phyloP scores from a whole-genome alignment of 2,329 filamentous ascomycete genomes.

The Colletotrichum horii region DNA sequence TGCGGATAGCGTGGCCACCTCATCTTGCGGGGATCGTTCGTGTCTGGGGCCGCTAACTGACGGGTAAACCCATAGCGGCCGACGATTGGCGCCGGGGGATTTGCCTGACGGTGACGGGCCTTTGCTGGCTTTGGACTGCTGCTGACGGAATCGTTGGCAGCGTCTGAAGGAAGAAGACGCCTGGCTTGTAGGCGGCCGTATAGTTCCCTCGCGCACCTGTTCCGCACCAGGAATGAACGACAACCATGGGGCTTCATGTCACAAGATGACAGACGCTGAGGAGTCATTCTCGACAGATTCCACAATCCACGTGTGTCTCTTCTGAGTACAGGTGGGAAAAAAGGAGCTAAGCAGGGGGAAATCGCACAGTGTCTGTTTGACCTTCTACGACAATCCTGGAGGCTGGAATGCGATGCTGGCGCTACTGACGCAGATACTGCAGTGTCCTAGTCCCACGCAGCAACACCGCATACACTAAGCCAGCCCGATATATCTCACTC shows the following conservation, averaged over 20 bases:
- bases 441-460: neutral
- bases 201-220: neutral
- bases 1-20: neutral
- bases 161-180: neutral
- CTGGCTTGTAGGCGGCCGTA: neutral
- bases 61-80: conserved; percentile 19
- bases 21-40: neutral
- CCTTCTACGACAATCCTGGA: neutral
- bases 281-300: neutral
- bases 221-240: neutral
- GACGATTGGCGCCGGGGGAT: conserved; percentile 6
- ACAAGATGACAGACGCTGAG: neutral
- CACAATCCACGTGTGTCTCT: neutral
- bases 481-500: neutral
- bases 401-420: neutral
- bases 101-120: neutral
- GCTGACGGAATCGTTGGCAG: neutral
- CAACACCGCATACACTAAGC: neutral
- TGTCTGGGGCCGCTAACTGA: conserved; percentile 7
- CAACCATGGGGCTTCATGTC: neutral
- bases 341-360: neutral
- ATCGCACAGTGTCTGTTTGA: neutral
- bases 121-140: neutral
- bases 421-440: neutral
- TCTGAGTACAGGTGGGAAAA: neutral